Conservation (phyloP, 495 filamentous ascomycete genomes). For the Endocarpon pusillum region DNA sequence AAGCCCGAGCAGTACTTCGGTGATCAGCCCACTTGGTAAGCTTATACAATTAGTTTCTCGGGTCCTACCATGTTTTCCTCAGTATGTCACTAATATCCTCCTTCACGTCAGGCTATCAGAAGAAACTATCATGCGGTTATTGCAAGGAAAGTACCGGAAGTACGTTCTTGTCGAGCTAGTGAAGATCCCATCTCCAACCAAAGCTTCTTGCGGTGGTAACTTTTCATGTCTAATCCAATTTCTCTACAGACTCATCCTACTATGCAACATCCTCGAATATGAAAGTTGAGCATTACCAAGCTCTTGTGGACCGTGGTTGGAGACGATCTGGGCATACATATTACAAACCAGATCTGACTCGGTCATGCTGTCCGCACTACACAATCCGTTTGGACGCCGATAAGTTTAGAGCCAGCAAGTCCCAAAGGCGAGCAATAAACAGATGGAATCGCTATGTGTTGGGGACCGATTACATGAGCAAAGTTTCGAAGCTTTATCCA, state of each 20-base stretch:
- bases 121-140: constrained; percentile 33
- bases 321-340: constrained; percentile 70
- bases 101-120: constrained; percentile 26
- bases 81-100: no score
- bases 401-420: constrained; percentile 51
- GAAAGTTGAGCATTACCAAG: constrained; percentile 58
- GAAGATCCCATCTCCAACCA: not conserved
- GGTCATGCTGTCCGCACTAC: constrained; percentile 91
- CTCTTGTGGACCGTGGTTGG: constrained; percentile 76
- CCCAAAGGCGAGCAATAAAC: constrained; percentile 77
- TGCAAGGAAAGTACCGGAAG: constrained; percentile 36
- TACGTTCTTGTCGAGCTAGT: constrained; percentile 18
- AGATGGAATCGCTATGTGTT: constrained; percentile 77
- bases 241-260: constrained; percentile 57
- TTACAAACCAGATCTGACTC: constrained; percentile 72
- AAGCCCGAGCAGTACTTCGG: no score
- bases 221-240: not conserved
- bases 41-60: no score
- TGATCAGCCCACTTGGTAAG: no score
- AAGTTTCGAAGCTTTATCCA: constrained; percentile 56
- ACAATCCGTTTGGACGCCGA: constrained; percentile 73
- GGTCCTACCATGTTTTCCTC: no score
- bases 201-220: not conserved
- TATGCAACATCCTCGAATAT: constrained; percentile 56
- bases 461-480: constrained; percentile 59